These are phyloP conservation scores for Helianthus tuberosus DNA, from an alignment of 129 eudicot species.

Conservation along the genomic window DNA sequence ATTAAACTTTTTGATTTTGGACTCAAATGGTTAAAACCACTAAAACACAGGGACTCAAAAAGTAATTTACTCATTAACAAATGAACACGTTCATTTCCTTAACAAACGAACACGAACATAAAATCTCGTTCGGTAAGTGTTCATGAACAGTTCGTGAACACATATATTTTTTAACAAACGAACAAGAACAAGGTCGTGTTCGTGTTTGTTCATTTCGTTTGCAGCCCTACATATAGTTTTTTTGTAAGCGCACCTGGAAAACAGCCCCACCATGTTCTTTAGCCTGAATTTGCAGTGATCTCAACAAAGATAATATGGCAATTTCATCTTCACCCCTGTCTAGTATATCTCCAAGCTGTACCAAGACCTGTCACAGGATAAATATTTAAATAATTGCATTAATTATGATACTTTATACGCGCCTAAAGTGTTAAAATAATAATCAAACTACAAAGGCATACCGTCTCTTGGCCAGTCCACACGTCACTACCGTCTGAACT, in stretches of 20 bases:
- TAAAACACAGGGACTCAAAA: too few relatives aligned
- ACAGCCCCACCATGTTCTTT: constrained; percentile 93
- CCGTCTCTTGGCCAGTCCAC: constrained; percentile 92
- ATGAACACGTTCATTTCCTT: too few relatives aligned
- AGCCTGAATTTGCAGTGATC: constrained; percentile 89
- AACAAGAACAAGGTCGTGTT: too few relatives aligned
- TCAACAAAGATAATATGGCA: constrained; percentile 86
- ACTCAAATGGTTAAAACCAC: too few relatives aligned
- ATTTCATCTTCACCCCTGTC: constrained; percentile 99
- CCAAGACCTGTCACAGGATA: constrained; percentile 63
- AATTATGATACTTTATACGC: background rate
- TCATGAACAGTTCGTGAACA: too few relatives aligned
- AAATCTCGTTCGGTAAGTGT: too few relatives aligned
- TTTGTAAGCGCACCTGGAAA: constrained; percentile 63
- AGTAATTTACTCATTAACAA: too few relatives aligned
- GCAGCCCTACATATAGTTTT: background rate
- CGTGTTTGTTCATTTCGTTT: too few relatives aligned
- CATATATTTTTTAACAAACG: too few relatives aligned
- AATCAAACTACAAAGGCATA: constrained; percentile 36
- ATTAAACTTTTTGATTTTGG: too few relatives aligned
- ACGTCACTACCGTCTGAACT: constrained; percentile 81
- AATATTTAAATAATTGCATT: background rate
- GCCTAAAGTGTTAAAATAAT: background rate
- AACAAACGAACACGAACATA: too few relatives aligned
- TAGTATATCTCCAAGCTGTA: constrained; percentile 97